These are phyloP conservation scores for Taiozyma sp. DNA, from an alignment of 1,139 yeast species.

Conservation along the genomic window DNA sequence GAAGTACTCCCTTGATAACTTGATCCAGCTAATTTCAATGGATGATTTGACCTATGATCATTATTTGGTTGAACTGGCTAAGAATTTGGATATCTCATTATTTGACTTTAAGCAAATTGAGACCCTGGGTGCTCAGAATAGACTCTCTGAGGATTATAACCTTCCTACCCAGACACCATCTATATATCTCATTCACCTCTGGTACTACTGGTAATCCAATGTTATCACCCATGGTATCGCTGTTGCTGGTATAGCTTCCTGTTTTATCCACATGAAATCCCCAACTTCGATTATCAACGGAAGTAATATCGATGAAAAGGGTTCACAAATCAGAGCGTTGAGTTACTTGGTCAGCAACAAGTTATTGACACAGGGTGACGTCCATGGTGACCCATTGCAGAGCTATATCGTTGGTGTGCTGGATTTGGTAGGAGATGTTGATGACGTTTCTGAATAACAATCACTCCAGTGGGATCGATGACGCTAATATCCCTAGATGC, in stretches of 20 bases:
- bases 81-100: constrained; percentile 27
- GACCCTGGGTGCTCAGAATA: constrained; percentile 41
- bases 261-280: constrained; percentile 7
- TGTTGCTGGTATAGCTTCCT: constrained; percentile 26
- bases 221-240: constrained; percentile 33
- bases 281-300: constrained; percentile 6
- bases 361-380: constrained; percentile 51
- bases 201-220: constrained; percentile 39
- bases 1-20: constrained; percentile 14
- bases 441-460: constrained; percentile 54
- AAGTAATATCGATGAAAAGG: constrained; percentile 8
- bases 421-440: constrained; percentile 50
- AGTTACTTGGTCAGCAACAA: constrained; percentile 38
- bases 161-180: constrained; percentile 46
- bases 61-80: constrained; percentile 17
- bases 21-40: constrained; percentile 31
- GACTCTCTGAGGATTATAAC: constrained; percentile 31
- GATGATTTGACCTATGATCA: constrained; percentile 35
- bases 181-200: constrained; percentile 46
- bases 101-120: constrained; percentile 40
- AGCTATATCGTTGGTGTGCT: constrained; percentile 58
- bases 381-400: constrained; percentile 62
- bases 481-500: constrained; percentile 14
- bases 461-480: constrained; percentile 4
- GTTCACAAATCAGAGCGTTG: constrained; percentile 9